Evolutionary conservation across 2,329 filamentous ascomycete genomes (phyloP).

Genomic region (Colletotrichum aenigma): DNA sequence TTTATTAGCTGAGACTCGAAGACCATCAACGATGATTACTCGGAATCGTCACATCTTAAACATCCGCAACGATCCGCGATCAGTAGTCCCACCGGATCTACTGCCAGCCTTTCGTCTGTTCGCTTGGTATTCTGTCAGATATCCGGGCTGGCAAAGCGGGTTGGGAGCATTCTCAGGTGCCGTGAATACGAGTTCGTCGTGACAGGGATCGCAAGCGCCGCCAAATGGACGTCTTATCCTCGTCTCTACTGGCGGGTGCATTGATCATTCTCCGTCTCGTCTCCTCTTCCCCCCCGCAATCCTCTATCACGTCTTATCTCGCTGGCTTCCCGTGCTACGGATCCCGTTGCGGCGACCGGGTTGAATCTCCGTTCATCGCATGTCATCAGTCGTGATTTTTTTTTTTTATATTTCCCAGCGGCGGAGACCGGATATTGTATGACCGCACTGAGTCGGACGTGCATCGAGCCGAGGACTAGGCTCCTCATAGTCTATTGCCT

Average conservation of each 20-base stretch:
- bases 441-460: neutral
- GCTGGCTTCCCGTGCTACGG: conserved; percentile 17
- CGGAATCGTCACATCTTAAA: neutral
- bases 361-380: neutral
- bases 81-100: neutral
- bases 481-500: neutral
- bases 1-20: neutral
- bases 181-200: conserved; percentile 13
- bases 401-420: neutral
- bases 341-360: neutral
- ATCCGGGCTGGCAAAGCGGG: neutral
- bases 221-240: neutral
- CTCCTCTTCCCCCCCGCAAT: conserved; percentile 13
- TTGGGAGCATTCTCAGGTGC: neutral
- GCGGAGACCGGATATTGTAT: neutral
- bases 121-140: neutral
- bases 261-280: conserved; percentile 18
- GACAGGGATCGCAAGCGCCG: conserved; percentile 18
- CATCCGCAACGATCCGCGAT: neutral
- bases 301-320: conserved; percentile 22
- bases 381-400: conserved; percentile 7
- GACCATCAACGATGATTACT: neutral
- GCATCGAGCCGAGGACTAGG: neutral
- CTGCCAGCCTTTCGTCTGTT: neutral
- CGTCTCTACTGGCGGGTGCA: conserved; percentile 8